Conservation (phyloP, 495 filamentous ascomycete genomes). For the Penicillium alfredii region DNA sequence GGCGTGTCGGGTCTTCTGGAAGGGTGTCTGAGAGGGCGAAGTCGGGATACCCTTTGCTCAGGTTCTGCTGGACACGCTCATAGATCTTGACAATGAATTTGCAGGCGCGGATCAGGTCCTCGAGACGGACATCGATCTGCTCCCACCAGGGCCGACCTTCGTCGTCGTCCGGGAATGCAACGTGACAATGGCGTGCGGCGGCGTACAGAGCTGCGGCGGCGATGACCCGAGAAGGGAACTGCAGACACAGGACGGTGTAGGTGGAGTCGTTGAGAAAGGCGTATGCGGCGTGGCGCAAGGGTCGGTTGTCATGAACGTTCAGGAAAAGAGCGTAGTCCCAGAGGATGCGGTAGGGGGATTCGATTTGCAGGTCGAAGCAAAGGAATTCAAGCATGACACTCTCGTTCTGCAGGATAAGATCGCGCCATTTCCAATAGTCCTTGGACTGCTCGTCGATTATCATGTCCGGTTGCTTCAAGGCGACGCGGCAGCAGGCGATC, state of each 20-base stretch:
- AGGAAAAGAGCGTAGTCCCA: constrained; percentile 70
- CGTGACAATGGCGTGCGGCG: constrained; percentile 60
- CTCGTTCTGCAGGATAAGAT: constrained; percentile 85
- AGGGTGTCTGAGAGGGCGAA: constrained; percentile 21
- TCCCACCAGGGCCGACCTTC: constrained; percentile 86
- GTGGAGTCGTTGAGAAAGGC: constrained; percentile 86
- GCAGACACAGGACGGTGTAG: constrained; percentile 77
- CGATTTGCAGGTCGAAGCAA: constrained; percentile 88
- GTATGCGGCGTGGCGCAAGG: constrained; percentile 77
- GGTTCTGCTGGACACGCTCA: constrained; percentile 51
- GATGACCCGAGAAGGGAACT: constrained; percentile 70
- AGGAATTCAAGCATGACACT: constrained; percentile 84
- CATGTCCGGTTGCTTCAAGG: constrained; percentile 84
- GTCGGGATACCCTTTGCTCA: constrained; percentile 39
- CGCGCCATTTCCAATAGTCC: constrained; percentile 95
- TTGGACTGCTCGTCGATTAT: constrained; percentile 91
- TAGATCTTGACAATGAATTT: constrained; percentile 70
- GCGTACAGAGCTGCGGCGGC: constrained; percentile 84
- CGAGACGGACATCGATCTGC: constrained; percentile 54
- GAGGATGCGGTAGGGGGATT: constrained; percentile 75
- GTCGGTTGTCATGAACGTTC: constrained; percentile 62
- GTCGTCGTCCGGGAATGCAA: constrained; percentile 66
- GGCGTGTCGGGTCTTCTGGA: constrained; percentile 28
- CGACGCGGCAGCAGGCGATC: constrained; percentile 85
- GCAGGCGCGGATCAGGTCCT: constrained; percentile 59